These are phyloP conservation scores for Galerina marginata DNA, from an alignment of 768 basidiomycete species.

Conservation along the genomic window DNA sequence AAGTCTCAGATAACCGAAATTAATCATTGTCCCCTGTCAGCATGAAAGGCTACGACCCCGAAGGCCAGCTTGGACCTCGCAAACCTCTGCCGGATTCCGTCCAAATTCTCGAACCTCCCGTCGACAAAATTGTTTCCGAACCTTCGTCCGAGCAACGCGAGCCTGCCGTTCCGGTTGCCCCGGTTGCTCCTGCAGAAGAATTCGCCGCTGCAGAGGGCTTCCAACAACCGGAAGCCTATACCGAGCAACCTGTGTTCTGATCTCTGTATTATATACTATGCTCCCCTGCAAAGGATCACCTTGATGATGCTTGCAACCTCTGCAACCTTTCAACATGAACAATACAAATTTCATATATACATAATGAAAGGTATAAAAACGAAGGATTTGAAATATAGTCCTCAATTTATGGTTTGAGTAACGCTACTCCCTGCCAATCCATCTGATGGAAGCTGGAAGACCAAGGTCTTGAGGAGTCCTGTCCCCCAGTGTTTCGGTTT, in stretches of 20 bases:
- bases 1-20: constrained; percentile 14
- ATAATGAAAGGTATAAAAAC: too few species aligned
- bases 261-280: constrained; percentile 19
- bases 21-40: constrained; percentile 42
- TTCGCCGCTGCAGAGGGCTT: constrained; percentile 49
- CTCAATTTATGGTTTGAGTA: constrained; percentile 20
- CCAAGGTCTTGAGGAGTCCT: constrained; percentile 31
- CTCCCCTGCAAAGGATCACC: constrained; percentile 19
- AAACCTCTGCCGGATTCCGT: constrained; percentile 97
- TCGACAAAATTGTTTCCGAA: constrained; percentile 89
- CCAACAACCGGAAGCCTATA: constrained; percentile 45
- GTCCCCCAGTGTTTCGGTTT: constrained; percentile 33
- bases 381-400: not conserved
- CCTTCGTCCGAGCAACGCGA: constrained; percentile 91
- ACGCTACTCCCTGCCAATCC: constrained; percentile 59
- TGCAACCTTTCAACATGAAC: not conserved
- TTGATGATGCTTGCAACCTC: constrained; percentile 12
- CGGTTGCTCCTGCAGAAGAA: constrained; percentile 56
- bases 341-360: too few species aligned
- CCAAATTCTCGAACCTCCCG: constrained; percentile 84
- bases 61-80: constrained; percentile 86
- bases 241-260: constrained; percentile 67
- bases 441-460: constrained; percentile 50
- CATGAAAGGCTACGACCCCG: constrained; percentile 97
- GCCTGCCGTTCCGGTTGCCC: constrained; percentile 57